Evolutionary conservation across 2,329 filamentous ascomycete species (phyloP), one percentile per base, ranked within the genome.

Genomic region (Fusarium caatingaense): DNA sequence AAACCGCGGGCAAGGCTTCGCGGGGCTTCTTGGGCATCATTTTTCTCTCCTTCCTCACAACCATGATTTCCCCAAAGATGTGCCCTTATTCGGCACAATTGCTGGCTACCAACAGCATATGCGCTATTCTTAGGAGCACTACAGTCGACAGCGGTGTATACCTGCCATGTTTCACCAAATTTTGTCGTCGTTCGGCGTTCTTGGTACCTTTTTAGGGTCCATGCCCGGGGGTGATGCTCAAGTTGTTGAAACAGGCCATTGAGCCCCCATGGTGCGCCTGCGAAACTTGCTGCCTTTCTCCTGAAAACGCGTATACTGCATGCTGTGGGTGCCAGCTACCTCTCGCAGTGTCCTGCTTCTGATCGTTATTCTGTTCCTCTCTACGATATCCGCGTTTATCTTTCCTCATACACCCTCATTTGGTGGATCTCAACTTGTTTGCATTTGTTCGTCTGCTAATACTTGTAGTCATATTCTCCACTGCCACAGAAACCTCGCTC

Each of bases 381-480:
- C 28, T 21, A 32, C 25, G 8, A 50, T 34, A 34, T 55, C 47
- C 40, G 34, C 59, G 20, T 55, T 49, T 49, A 37, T n/a, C 47
- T 53, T 60, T 34, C 27, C 40, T 56, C 37, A 59, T 53, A 45
- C 54, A 46, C 30, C 53, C 45, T 23, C 41, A 45, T 27, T 34
- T 57, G 44, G 51, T 57, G 59, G 59, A 71, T 61, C 48, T 51
- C 25, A 27, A 30, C 50, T 64, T 71, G 54, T 57, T 64, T 30
- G 16, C 46, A 64, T 60, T 66, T 30, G 64, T 65, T 53, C 68
- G 37, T 61, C 50, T 48, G 51, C 68, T 70, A 71, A 70, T 27
- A 61, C 48, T 25, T 55, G 59, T 30, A 71, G 68, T 27, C 45
- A 56, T 53, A 45, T 65, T 71, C 55, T 58, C 68, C 55, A 61